A percentile compares a stretch with the other conserved stretches of the same genome.
Evolutionary conservation across 495 filamentous ascomycete species (phyloP).

Genomic region (Xylaria sp.): DNA sequence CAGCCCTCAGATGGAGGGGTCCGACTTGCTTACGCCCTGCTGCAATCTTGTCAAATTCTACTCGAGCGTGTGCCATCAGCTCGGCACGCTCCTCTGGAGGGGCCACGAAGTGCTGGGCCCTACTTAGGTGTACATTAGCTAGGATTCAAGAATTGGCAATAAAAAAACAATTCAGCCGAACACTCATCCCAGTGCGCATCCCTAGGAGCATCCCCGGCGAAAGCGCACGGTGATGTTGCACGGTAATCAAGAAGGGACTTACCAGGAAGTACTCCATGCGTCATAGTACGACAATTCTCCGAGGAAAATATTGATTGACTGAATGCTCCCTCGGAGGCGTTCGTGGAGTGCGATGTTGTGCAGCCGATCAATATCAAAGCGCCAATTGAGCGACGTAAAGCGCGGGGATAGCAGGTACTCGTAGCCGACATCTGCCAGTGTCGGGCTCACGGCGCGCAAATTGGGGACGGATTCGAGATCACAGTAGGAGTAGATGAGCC

Average conservation of each 20-base stretch:
- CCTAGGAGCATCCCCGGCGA: not conserved
- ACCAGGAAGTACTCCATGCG: slow-evolving; percentile 49
- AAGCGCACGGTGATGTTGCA: not conserved
- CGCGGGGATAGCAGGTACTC: slow-evolving; percentile 49
- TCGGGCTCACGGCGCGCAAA: slow-evolving; percentile 47
- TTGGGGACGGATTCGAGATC: slow-evolving; percentile 47
- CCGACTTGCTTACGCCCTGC: slow-evolving; percentile 42
- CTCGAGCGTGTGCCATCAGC: slow-evolving; percentile 47
- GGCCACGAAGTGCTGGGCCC: slow-evolving; percentile 51
- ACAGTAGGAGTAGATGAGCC: slow-evolving; percentile 55
- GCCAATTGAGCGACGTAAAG: slow-evolving; percentile 54
- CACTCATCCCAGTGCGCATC: not conserved
- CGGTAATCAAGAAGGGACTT: slow-evolving; percentile 18
- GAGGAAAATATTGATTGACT: slow-evolving; percentile 54
- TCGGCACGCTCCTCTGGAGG: slow-evolving; percentile 47
- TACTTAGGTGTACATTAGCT: slow-evolving; percentile 26
- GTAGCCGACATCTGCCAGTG: slow-evolving; percentile 53
- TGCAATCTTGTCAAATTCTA: slow-evolving; percentile 49
- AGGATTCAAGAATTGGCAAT: not conserved
- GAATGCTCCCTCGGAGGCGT: slow-evolving; percentile 50
- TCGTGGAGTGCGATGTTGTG: slow-evolving; percentile 52
- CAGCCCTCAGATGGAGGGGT: slow-evolving; percentile 47
- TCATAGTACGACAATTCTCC: slow-evolving; percentile 51
- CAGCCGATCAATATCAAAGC: slow-evolving; percentile 53
- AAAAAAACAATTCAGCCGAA: not conserved